Base-by-base conservation (phyloP, 169 alveolate species). In the Eimeria maxima region DNA sequence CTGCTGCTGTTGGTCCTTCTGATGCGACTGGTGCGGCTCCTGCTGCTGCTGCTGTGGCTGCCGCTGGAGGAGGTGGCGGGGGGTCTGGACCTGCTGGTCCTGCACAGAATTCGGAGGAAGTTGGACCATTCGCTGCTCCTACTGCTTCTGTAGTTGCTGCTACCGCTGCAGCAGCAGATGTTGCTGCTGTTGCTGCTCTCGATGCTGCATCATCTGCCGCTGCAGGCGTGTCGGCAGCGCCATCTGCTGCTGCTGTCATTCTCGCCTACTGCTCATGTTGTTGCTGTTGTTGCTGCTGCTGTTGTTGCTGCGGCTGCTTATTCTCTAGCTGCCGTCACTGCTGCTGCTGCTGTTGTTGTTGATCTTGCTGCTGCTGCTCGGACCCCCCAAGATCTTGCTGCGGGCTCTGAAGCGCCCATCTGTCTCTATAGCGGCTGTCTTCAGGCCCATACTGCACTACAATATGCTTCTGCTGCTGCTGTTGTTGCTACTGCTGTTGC, bases 1-100 rank as follows among this genome's bases (percentile, higher is more conserved):
- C 63, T 81, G 45, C 71, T 81, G 90, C 90, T 81, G 90, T 50
- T 81, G 90, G 73, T 81, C 73, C 71, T 78, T 60, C 60, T 38
- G 65, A 8, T 53, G 63, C 63, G 22, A 11, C 63, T 53, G 29
- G 24, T 18, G 29, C 53, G 11, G 86, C 29, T 67, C 16, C 11
- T 67, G 78, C 16, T 67, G 78, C 42, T 67, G 78, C 42, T 67
- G 78, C 42, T 67, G 78, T 24, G 1, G 29, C 42, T 67, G 78
- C 78, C 22, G 78, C 78, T 67, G 78, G 29, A 14, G 78, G 13
- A 14, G 78, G 13, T 71, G 83, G 83, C 0, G 18, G 18, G 44
- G 83, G 13, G 44, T 11, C 71, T 22, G 90, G 73, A 0, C 73
- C 90, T 81, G 90, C 73, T 81, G 90, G 47, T 6, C 71, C n/a